Conservation (phyloP, 768 basidiomycete genomes). For the Hygrophorus pudorinus region DNA sequence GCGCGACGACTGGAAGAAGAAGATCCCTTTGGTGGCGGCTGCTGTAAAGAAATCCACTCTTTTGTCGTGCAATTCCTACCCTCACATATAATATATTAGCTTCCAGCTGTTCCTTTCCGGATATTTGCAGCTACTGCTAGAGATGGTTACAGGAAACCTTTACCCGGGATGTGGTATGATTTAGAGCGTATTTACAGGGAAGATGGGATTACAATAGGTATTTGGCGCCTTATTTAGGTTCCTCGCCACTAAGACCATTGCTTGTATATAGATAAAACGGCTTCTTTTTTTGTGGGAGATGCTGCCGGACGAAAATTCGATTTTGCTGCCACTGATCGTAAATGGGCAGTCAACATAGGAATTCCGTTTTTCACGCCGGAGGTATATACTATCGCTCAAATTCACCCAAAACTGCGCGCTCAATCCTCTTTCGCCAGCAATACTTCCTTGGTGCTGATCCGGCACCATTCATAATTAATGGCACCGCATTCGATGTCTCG, state of each 20-base stretch:
- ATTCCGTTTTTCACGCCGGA: constrained; percentile 80
- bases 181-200: constrained; percentile 51
- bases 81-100: constrained; percentile 25
- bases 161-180: constrained; percentile 79
- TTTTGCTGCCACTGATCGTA: constrained; percentile 74
- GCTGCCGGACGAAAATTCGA: constrained; percentile 76
- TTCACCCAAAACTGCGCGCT: not conserved
- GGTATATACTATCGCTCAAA: constrained; percentile 26
- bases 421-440: constrained; percentile 42
- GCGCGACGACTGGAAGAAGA: constrained; percentile 64
- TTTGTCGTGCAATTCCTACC: not conserved
- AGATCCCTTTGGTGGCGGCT: constrained; percentile 57
- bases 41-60: constrained; percentile 31
- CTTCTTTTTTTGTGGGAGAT: constrained; percentile 81
- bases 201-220: constrained; percentile 58
- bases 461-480: constrained; percentile 31
- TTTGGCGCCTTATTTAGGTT: not conserved
- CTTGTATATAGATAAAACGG: constrained; percentile 40
- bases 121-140: constrained; percentile 67
- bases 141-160: constrained; percentile 78
- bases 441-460: constrained; percentile 55
- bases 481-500: constrained; percentile 58
- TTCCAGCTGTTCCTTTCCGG: constrained; percentile 66
- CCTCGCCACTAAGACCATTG: not conserved
- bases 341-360: constrained; percentile 73